A percentile compares a stretch with the other conserved stretches of the same genome.
These are phyloP conservation scores for Aspergillus novofumigatus DNA, from an alignment of 2,329 filamentous ascomycete genomes.

Conservation along the genomic window DNA sequence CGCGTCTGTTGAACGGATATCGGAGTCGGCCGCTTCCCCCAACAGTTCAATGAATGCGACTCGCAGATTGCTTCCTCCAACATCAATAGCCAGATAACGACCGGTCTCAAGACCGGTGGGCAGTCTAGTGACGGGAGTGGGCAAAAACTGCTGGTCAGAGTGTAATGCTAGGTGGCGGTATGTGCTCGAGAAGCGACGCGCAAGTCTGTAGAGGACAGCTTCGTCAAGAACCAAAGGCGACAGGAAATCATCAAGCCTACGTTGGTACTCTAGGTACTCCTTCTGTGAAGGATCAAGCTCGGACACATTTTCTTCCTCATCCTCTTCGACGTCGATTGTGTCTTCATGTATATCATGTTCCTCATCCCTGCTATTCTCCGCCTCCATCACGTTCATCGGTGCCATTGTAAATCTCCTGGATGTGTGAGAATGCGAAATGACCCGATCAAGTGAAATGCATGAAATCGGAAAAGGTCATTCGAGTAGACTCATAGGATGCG, in stretches of 20 bases:
- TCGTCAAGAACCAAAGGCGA: conserved; percentile 40
- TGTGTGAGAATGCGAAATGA: not conserved
- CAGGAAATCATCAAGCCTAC: conserved; percentile 38
- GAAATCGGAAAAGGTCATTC: not conserved
- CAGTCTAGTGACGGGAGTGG: conserved; percentile 44
- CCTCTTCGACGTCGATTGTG: conserved; percentile 30
- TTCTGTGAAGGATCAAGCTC: conserved; percentile 27
- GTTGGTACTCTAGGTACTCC: conserved; percentile 29
- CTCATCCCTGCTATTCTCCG: conserved; percentile 24
- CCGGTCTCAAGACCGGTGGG: conserved; percentile 52
- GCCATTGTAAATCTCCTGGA: conserved; percentile 17
- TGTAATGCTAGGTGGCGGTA: conserved; percentile 42
- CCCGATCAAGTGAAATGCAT: not conserved
- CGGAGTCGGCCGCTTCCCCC: conserved; percentile 39
- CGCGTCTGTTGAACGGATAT: conserved; percentile 27
- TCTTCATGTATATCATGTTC: conserved; percentile 29
- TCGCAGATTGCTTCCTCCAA: conserved; percentile 54
- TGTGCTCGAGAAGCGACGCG: conserved; percentile 43
- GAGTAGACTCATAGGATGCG: not conserved
- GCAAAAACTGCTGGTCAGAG: conserved; percentile 46
- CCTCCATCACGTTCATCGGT: conserved; percentile 19
- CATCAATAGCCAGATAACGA: conserved; percentile 54
- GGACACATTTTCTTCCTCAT: conserved; percentile 28
- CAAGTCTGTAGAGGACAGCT: conserved; percentile 41
- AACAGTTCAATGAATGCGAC: conserved; percentile 54